Evolutionary conservation across 441 rosid species (phyloP), one percentile per base, ranked within the genome.

Genomic region (Pelargonium citronellum): DNA sequence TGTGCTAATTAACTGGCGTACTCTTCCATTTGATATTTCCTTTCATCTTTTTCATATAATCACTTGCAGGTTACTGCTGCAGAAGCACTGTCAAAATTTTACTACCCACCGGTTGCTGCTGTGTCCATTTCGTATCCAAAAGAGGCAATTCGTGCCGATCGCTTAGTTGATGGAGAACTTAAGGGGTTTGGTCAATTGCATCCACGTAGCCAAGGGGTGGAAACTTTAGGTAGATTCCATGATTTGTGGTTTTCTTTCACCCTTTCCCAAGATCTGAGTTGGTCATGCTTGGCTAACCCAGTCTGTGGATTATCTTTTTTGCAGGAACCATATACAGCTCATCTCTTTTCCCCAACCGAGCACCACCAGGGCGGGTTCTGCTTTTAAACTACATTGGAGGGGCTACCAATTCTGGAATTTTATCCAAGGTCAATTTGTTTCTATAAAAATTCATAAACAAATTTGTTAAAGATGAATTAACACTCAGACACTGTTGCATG

Each of bases 171-270:
- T 74, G 91, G 92, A 77, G 90, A 92, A 77, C 91, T 92, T 70
- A 92, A 95, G 78, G 98, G 99, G 19, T 95, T 92, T 74, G 99
- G 99, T 70, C 91, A 87, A 79, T 74, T 89, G 82, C 98, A 90
- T 87, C 99, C 97, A 37, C 92, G 98, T 70, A 95, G 92, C 71
- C 99, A 95, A 85, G 94, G 97, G 71, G 91, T 92, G 71, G 98
- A 95, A 85, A 92, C 99, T 66, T 79, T 95, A 68, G 99, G 99
- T 92, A 77, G 60, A 6, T 72, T 46, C 66, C 71, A 49, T 67
- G 16, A 17, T 10, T 22, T 17, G 20, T 76, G 69, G 43, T 69
- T 17, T 41, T n/a, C 16, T 16, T 49, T 39, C 55, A 60, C 71
- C 66, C 68, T 64, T 16, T 64, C 20, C 58, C 51, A 57, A 39